A percentile compares a stretch with the other conserved stretches of the same genome.
phyloP scores from a whole-genome alignment of 306 rosid genomes.

The Alnus glutinosa region DNA sequence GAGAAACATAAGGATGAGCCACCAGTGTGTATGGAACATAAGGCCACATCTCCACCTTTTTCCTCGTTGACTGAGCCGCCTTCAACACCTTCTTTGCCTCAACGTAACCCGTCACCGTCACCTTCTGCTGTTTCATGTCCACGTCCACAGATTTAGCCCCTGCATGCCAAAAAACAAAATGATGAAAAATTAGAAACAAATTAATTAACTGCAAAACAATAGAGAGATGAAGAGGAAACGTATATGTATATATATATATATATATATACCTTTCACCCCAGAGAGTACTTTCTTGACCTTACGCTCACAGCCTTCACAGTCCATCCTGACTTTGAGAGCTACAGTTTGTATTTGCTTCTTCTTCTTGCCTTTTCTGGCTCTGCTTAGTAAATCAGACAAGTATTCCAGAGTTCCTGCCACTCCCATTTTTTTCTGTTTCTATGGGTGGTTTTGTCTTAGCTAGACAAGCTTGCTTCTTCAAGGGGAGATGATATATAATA shows the following conservation, averaged over 20 bases:
- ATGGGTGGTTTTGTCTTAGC: too few species aligned
- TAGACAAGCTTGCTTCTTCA: not conserved
- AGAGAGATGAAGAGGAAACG: not conserved
- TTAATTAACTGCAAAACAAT: too few species aligned
- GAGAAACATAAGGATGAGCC: conserved; percentile 77
- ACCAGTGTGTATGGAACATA: conserved; percentile 79
- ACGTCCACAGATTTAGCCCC: conserved; percentile 90
- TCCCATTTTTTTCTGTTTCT: conserved; percentile 57
- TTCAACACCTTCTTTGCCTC: conserved; percentile 90
- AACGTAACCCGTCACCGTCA: conserved; percentile 78
- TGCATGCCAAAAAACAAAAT: not conserved
- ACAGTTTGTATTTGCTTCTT: conserved; percentile 88
- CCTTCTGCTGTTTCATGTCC: conserved; percentile 94
- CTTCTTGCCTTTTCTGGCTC: conserved; percentile 46
- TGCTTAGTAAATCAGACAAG: conserved; percentile 60
- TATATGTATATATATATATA: not conserved
- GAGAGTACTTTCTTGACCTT: conserved; percentile 86
- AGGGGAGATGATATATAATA: too few species aligned
- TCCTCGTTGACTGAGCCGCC: conserved; percentile 89
- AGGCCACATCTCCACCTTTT: conserved; percentile 96
- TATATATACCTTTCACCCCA: conserved; percentile 70
- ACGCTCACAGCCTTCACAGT: conserved; percentile 92
- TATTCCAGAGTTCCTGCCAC: conserved; percentile 78
- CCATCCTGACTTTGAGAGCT: conserved; percentile 86
- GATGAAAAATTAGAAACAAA: too few species aligned